Percentiles rank a stretch among this genome's conserved stretches.
These are phyloP conservation scores for Triticum aestivum DNA, from an alignment of 176 grass and related monocot genomes.

Conservation along the genomic window DNA sequence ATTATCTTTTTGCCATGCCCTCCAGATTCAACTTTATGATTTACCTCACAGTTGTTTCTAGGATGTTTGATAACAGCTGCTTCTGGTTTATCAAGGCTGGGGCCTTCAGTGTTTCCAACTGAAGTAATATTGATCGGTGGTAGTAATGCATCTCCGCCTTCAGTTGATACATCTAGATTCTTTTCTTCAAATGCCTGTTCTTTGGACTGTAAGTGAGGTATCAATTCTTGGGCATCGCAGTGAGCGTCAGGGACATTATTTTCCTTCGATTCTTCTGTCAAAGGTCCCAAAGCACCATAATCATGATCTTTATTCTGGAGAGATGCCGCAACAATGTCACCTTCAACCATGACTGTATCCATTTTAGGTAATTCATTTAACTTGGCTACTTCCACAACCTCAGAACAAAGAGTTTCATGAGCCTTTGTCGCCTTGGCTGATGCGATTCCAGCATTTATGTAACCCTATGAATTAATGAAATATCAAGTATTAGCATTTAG, in stretches of 20 bases:
- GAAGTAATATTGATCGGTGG: conserved; percentile 19
- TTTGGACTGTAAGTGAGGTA: conserved; percentile 21
- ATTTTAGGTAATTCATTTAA: conserved; percentile 42
- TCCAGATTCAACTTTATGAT: conserved; percentile 32
- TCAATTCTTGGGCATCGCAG: conserved; percentile 28
- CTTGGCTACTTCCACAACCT: conserved; percentile 43
- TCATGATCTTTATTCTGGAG: conserved; percentile 34
- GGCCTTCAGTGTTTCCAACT: conserved; percentile 31
- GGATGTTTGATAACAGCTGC: conserved; percentile 27
- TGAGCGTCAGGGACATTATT: conserved; percentile 8
- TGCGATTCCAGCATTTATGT: conserved; percentile 97
- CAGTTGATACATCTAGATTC: conserved; percentile 24
- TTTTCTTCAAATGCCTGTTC: conserved; percentile 30
- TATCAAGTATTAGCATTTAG: conserved; percentile 17
- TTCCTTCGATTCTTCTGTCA: conserved; percentile 38
- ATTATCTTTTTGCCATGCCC: conserved; percentile 57
- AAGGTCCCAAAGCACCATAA: conserved; percentile 24
- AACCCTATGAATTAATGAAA: conserved; percentile 58
- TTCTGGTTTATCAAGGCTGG: conserved; percentile 21
- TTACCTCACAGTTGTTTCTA: conserved; percentile 23
- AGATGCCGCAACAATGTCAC: conserved; percentile 26
- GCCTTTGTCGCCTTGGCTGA: conserved; percentile 40
- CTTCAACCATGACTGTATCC: conserved; percentile 34
- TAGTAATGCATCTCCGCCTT: conserved; percentile 29
- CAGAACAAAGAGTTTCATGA: conserved; percentile 14